Percentiles rank a stretch among this genome's conserved stretches.
phyloP scores from a whole-genome alignment of 345 rosid genomes.

The Cardamine resedifolia region DNA sequence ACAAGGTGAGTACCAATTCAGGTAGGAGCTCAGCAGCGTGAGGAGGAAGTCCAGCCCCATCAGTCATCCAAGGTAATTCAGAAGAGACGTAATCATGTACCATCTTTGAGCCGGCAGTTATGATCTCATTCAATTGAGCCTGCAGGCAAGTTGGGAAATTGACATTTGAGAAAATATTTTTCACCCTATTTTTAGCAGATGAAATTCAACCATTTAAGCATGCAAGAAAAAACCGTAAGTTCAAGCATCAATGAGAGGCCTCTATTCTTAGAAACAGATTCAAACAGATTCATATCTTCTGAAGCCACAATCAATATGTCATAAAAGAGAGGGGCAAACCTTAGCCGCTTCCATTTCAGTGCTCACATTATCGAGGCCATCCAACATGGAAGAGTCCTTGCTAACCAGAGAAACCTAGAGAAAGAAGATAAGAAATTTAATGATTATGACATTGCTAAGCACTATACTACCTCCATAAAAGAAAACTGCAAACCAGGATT shows the following conservation, averaged over 20 bases:
- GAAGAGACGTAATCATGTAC: constrained; percentile 48
- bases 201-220: constrained; percentile 13
- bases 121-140: constrained; percentile 90
- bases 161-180: neutral
- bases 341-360: constrained; percentile 93
- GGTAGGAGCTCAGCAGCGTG: constrained; percentile 78
- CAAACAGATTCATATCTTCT: constrained; percentile 4
- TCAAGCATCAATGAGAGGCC: neutral
- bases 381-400: constrained; percentile 99
- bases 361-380: constrained; percentile 96
- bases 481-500: constrained; percentile 68
- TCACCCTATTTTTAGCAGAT: neutral
- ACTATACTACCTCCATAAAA: constrained; percentile 4
- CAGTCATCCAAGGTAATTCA: constrained; percentile 92
- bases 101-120: constrained; percentile 59
- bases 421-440: constrained; percentile 21
- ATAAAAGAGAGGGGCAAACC: constrained; percentile 50
- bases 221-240: neutral
- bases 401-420: constrained; percentile 96
- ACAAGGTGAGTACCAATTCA: constrained; percentile 53
- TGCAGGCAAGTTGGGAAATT: constrained; percentile 37
- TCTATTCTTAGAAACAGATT: constrained; percentile 1
- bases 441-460: constrained; percentile 12
- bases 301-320: constrained; percentile 20
- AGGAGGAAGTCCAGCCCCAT: constrained; percentile 93